Percentiles rank a stretch among this genome's conserved stretches.
Evolutionary conservation across 2,329 filamentous ascomycete genomes (phyloP).

Genomic region (Alternaria rosae): DNA sequence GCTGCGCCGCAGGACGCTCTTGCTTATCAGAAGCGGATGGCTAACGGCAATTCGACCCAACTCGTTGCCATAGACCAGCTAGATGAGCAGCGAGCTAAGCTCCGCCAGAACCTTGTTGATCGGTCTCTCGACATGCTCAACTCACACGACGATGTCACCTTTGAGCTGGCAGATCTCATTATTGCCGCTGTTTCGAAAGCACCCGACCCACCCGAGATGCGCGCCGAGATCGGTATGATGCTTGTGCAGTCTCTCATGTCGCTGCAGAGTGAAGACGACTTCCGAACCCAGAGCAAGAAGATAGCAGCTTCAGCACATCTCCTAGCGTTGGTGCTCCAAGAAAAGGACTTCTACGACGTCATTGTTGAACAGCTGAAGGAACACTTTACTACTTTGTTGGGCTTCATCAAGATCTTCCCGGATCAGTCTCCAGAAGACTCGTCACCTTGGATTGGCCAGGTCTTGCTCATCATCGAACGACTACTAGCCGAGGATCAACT

Average conservation of each 20-base stretch:
- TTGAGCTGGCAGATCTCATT: constrained; percentile 89
- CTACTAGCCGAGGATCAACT: constrained; percentile 89
- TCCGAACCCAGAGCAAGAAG: constrained; percentile 67
- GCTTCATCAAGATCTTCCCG: constrained; percentile 76
- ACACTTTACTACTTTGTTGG: constrained; percentile 76
- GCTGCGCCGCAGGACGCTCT: constrained; percentile 32
- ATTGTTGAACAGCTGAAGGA: constrained; percentile 78
- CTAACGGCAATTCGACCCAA: constrained; percentile 43
- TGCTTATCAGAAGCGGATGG: constrained; percentile 45
- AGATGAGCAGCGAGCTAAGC: constrained; percentile 74
- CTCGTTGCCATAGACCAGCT: constrained; percentile 77
- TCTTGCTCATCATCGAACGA: constrained; percentile 88
- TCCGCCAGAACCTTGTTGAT: constrained; percentile 83
- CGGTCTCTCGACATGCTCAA: constrained; percentile 90
- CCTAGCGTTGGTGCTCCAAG: constrained; percentile 84
- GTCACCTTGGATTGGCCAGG: constrained; percentile 91
- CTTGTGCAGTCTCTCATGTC: constrained; percentile 83
- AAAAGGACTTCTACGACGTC: constrained; percentile 78
- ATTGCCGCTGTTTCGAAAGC: constrained; percentile 71
- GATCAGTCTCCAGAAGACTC: constrained; percentile 75
- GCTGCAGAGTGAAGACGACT: constrained; percentile 65
- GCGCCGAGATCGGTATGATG: constrained; percentile 80
- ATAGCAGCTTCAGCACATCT: constrained; percentile 93
- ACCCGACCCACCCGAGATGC: constrained; percentile 64
- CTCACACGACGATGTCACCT: constrained; percentile 84